phyloP scores from a whole-genome alignment of 2,329 filamentous ascomycete genomes.

The Xylariaceae sp. region DNA sequence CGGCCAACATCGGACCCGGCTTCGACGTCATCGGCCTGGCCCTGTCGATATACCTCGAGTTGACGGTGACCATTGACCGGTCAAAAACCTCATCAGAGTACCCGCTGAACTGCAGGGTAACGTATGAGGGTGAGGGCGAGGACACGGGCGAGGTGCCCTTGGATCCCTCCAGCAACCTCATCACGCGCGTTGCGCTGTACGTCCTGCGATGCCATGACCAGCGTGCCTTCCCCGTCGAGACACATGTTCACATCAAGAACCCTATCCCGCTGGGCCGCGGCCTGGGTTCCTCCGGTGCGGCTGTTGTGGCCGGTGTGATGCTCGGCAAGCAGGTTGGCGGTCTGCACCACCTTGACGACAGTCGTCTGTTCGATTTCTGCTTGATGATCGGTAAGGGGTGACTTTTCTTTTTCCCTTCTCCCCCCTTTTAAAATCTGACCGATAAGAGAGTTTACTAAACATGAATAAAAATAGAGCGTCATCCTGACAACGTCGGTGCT shows the following conservation, averaged over 20 bases:
- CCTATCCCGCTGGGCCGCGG: conserved; percentile 90
- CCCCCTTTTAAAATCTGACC: not conserved
- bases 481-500: conserved; percentile 91
- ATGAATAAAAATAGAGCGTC: conserved; percentile 53
- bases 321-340: conserved; percentile 84
- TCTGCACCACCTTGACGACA: conserved; percentile 66
- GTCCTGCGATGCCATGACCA: conserved; percentile 88
- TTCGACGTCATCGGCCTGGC: conserved; percentile 98
- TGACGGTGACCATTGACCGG: conserved; percentile 71
- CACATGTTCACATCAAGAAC: conserved; percentile 91
- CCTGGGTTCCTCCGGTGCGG: conserved; percentile 90
- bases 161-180: conserved; percentile 80
- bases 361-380: conserved; percentile 88
- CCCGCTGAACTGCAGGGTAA: conserved; percentile 80
- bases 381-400: conserved; percentile 74
- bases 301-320: conserved; percentile 91
- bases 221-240: conserved; percentile 76
- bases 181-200: conserved; percentile 91
- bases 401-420: no score
- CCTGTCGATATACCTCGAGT: conserved; percentile 87
- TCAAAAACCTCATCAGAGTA: conserved; percentile 48
- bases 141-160: conserved; percentile 70
- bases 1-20: conserved; percentile 93
- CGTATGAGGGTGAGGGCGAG: conserved; percentile 79
- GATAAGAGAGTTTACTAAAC: no score